Evolutionary conservation across 345 rosid species (phyloP).

Genomic region (Acer saccharum): DNA sequence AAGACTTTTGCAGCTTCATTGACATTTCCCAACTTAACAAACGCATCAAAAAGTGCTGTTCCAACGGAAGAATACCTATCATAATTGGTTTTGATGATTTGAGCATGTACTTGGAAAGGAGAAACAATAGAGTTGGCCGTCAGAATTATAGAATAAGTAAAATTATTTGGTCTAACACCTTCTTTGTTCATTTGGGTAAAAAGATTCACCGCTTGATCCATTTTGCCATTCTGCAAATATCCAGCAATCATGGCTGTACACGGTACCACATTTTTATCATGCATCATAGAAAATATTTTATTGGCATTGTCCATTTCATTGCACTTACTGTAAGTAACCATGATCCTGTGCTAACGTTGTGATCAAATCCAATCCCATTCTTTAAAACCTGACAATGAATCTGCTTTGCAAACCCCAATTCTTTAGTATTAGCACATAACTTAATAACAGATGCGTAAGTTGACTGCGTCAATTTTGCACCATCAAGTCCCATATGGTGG

Average conservation of each 20-base stretch:
- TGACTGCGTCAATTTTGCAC: slow-evolving; percentile 50
- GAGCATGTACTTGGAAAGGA: slow-evolving; percentile 68
- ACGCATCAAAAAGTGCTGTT: slow-evolving; percentile 83
- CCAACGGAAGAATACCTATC: slow-evolving; percentile 65
- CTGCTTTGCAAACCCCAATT: slow-evolving; percentile 59
- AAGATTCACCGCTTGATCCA: slow-evolving; percentile 50
- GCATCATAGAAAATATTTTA: slow-evolving; percentile 45
- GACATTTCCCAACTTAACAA: slow-evolving; percentile 57
- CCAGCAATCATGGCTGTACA: slow-evolving; percentile 90
- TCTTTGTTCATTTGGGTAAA: slow-evolving; percentile 61
- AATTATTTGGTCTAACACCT: slow-evolving; percentile 70
- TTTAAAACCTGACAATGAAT: slow-evolving; percentile 66
- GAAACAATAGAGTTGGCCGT: slow-evolving; percentile 58
- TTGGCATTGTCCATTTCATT: slow-evolving; percentile 56
- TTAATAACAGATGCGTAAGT: slow-evolving; percentile 58
- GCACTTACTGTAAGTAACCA: slow-evolving; percentile 73
- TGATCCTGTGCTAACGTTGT: slow-evolving; percentile 55
- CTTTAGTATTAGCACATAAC: slow-evolving; percentile 64
- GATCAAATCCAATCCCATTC: slow-evolving; percentile 55
- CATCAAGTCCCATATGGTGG: slow-evolving; percentile 52
- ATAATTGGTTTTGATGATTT: slow-evolving; percentile 65
- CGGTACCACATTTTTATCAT: slow-evolving; percentile 57
- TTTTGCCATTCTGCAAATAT: slow-evolving; percentile 61
- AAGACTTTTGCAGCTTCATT: slow-evolving; percentile 66
- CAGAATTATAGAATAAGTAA: slow-evolving; percentile 81